Evolutionary conservation across 192 early-diverging fungal genomes (phyloP).

Genomic region (Phlyctochytrium bullatum): DNA sequence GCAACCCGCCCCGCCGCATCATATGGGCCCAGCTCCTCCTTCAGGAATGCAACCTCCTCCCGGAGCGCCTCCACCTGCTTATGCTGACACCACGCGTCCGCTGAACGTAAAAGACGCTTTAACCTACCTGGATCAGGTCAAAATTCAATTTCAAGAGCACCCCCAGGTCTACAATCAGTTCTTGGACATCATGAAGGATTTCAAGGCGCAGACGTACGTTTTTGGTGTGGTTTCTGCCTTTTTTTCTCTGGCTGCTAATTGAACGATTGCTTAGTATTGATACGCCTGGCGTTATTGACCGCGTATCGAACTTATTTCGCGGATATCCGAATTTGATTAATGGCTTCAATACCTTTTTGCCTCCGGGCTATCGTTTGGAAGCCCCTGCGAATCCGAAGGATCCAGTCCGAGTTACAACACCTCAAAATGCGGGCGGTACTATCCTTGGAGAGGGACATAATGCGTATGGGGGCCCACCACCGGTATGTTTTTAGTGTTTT

Average conservation of each 20-base stretch:
- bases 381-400: constrained; percentile 78
- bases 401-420: constrained; percentile 70
- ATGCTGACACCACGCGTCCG: constrained; percentile 24
- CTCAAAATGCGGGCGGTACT: not conserved
- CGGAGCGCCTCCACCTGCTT: not conserved
- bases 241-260: constrained; percentile 16
- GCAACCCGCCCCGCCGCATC: no score
- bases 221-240: not conserved
- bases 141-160: constrained; percentile 84
- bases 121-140: constrained; percentile 95
- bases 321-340: constrained; percentile 86
- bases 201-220: constrained; percentile 88
- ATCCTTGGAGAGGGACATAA: not conserved
- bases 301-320: constrained; percentile 93
- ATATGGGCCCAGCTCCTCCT: not conserved
- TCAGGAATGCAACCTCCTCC: not conserved
- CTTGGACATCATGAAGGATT: constrained; percentile 99
- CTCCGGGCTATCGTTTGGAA: constrained; percentile 96
- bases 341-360: constrained; percentile 99
- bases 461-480: no score
- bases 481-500: no score
- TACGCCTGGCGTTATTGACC: constrained; percentile 95
- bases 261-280: constrained; percentile 65
- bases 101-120: constrained; percentile 93
- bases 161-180: constrained; percentile 98